Evolutionary conservation across 768 basidiomycete species (phyloP), one percentile per base, ranked within the genome.

Genomic region (Psilocybe sp.): DNA sequence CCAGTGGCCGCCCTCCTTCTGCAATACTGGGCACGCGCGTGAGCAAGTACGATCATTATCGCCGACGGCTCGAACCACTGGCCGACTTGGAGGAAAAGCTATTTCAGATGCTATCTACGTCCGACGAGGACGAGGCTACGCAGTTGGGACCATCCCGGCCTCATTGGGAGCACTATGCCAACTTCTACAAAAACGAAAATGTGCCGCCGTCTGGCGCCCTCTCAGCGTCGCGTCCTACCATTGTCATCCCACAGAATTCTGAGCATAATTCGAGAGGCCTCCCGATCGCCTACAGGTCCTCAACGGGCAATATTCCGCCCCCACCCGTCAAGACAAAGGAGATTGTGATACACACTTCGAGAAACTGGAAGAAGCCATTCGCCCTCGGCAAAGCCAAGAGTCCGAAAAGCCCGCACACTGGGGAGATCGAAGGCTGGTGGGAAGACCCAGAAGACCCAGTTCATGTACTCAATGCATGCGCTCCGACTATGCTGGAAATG

Each of bases 381-480:
- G 69, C 78, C 38, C 72, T 87, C 18, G 78, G 80, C 48, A 77
- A 64, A 60, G 78, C 81, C 38, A 84, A 81, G 68, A 84, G 81
- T 60, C 84, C 84, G 6, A 87, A 86, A 72, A 82, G 78, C 54
- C 77, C 79, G 20, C 80, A 85, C 64, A 79, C 86, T 23, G 81
- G 84, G 46, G 84, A 87, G 68, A 79, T 89, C 44, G 79, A 79
- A 60, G 85, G 85, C 31, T 90, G 88, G 88, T 89, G 87, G 87
- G 87, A 88, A 67, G 87, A 92, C 69, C 89, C 87, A 20, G 78
- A 82, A 5, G 88, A 91, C 65, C 89, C 88, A 35, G 86, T 88
- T 42, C 89, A 92, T 64, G 65, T 79, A 45, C 69, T 92, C 19
- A 75, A 85, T 59, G 75, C 77, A 13, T 85, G 78, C 62, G 78